phyloP scores from a whole-genome alignment of 1,284 basidiomycete species.

The Mycena sp. region DNA sequence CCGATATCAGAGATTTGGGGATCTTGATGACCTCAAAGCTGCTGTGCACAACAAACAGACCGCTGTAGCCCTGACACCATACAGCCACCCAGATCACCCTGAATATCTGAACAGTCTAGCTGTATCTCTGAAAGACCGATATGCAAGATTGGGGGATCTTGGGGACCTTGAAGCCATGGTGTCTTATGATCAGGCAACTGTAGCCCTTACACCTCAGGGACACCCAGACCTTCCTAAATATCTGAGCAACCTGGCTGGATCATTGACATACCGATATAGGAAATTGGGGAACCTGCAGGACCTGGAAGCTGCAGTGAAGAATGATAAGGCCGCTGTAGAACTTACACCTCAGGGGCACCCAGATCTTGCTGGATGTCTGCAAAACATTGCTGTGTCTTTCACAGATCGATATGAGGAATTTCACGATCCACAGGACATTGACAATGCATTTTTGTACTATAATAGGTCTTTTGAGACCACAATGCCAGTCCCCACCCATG shows the following conservation, averaged over 20 bases:
- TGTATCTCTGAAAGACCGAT: background rate
- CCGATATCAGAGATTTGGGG: background rate
- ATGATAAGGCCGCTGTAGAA: too few species aligned
- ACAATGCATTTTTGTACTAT: background rate
- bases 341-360: too few species aligned
- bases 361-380: too few species aligned
- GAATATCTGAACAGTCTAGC: background rate
- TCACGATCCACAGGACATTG: background rate
- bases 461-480: too few species aligned
- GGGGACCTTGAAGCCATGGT: background rate
- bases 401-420: too few species aligned
- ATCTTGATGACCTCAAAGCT: background rate
- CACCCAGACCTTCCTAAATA: too few species aligned
- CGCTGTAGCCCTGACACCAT: background rate
- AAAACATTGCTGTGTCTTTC: too few species aligned
- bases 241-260: too few species aligned
- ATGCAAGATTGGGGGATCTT: background rate
- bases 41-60: background rate
- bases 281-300: too few species aligned
- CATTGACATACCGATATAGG: too few species aligned
- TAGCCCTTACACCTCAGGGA: too few species aligned
- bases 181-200: background rate
- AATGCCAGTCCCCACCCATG: background rate
- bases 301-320: too few species aligned
- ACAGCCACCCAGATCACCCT: background rate